A percentile compares a stretch with the other conserved stretches of the same genome.
Evolutionary conservation across 192 early-diverging fungal species (phyloP).

Genomic region (Linnemannia zychae): DNA sequence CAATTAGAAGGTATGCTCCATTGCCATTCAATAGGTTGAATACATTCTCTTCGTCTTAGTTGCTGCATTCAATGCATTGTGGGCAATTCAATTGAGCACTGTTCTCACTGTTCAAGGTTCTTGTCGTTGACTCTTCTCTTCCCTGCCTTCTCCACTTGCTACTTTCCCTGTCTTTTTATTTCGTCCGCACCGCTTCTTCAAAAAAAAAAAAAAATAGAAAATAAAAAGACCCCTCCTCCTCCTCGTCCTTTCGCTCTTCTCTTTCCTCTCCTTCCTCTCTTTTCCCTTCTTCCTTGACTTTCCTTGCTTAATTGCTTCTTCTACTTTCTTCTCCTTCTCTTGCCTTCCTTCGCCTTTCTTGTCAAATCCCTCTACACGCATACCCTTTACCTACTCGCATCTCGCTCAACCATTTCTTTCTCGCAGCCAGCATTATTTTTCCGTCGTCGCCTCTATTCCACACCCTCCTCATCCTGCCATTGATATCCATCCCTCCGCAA

Average conservation of each 20-base stretch:
- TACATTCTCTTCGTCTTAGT: no score
- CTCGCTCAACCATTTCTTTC: background rate
- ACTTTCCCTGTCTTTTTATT: background rate
- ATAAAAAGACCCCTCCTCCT: background rate
- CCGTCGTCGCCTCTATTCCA: background rate
- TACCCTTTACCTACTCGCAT: background rate
- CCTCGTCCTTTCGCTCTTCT: no score
- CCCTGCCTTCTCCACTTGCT: background rate
- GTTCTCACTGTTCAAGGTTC: no score
- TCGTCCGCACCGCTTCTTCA: background rate
- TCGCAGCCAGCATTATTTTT: background rate
- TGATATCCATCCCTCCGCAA: background rate
- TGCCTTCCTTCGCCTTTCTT: background rate
- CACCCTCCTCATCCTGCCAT: background rate
- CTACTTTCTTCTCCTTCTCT: background rate
- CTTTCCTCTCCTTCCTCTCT: background rate
- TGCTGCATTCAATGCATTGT: no score
- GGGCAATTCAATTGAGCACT: no score
- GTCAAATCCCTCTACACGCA: background rate
- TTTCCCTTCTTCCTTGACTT: background rate
- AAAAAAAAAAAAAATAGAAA: background rate
- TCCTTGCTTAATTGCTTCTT: background rate
- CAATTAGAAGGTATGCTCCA: no score
- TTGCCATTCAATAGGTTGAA: no score
- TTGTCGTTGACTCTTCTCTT: background rate